phyloP scores from a whole-genome alignment of 306 rosid species.

The Phaseolus lunatus region DNA sequence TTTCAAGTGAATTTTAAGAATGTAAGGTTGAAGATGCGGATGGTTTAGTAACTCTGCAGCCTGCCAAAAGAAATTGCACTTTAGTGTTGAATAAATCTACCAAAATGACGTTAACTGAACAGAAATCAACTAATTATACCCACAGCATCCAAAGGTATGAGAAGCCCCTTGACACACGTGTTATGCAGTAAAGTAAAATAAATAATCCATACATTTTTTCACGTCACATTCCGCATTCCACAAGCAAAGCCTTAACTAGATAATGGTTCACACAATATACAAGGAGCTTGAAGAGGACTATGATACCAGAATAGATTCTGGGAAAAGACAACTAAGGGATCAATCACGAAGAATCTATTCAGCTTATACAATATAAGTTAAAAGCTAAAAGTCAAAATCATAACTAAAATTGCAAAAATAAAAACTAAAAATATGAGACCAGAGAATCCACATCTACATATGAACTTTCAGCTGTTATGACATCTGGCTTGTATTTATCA shows the following conservation, averaged over 20 bases:
- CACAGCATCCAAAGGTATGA: constrained; percentile 15
- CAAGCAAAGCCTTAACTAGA: constrained; percentile 1
- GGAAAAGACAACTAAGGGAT: not conserved
- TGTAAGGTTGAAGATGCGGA: constrained; percentile 83
- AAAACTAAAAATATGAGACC: not conserved
- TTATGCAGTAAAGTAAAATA: not conserved
- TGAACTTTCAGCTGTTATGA: not conserved
- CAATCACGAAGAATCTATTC: not conserved
- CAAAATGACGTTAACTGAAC: constrained; percentile 11
- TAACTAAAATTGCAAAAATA: not conserved
- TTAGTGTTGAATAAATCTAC: constrained; percentile 8
- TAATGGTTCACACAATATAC: constrained; percentile 3
- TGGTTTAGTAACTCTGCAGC: constrained; percentile 88
- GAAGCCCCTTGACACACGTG: not conserved
- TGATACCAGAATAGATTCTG: not conserved
- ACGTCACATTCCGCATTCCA: not conserved
- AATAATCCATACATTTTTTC: constrained; percentile 11
- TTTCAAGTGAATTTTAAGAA: constrained; percentile 79
- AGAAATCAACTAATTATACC: not conserved
- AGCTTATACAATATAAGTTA: constrained; percentile 17
- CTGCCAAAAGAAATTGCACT: constrained; percentile 56
- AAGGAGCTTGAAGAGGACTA: not conserved
- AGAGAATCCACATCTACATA: not conserved
- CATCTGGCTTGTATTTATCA: constrained; percentile 15
- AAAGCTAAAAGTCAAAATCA: not conserved